Evolutionary conservation across 2,329 filamentous ascomycete genomes (phyloP), one percentile per base, ranked within the genome.

Genomic region (Colletotrichum filicis): DNA sequence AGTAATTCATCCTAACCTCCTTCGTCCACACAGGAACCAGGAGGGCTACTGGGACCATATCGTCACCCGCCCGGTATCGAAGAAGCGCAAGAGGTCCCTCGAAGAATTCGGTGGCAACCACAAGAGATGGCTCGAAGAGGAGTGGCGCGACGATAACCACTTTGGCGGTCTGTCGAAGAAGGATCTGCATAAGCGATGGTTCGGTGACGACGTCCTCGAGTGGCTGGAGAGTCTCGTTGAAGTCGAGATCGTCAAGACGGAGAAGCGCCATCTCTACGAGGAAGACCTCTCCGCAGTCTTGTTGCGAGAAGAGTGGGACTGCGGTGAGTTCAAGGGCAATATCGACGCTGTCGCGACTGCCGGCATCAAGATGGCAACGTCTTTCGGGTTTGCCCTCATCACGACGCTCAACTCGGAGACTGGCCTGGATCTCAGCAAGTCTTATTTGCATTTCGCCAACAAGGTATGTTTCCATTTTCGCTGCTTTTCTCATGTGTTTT

Each of bases 361-460:
- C 16, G 42, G 42, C 5, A 46, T 57, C 55, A 57, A 46, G 42
- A 46, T 46, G 19, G 42, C 42, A 16, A 46, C 42, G 4, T 46
- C 42, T 46, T 46, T n/a, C 42, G 42, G 42, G 42, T 46, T 46
- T 46, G 42, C 42, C 16, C 14, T 46, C 16, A 76, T 80, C 61
- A 46, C 42, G 42, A 46, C 42, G 19, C 19, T n/a, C 42, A 46
- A 46, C 19, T 46, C 42, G 8, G 42, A 46, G 42, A 46, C 42
- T n/a, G 42, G 42, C 42, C 42, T 46, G 42, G 42, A 46, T 46
- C 16, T 46, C 16, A 46, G 42, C 42, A 46, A 46, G 42, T n/a
- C 42, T 46, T 19, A 19, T 7, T 46, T 46, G 42, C 42, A 19
- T 46, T 46, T 46, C 16, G 42, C 42, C 16, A 46, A 46, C 4